These are phyloP conservation scores for Zangia roseola DNA, from an alignment of 768 basidiomycete genomes.

Conservation along the genomic window DNA sequence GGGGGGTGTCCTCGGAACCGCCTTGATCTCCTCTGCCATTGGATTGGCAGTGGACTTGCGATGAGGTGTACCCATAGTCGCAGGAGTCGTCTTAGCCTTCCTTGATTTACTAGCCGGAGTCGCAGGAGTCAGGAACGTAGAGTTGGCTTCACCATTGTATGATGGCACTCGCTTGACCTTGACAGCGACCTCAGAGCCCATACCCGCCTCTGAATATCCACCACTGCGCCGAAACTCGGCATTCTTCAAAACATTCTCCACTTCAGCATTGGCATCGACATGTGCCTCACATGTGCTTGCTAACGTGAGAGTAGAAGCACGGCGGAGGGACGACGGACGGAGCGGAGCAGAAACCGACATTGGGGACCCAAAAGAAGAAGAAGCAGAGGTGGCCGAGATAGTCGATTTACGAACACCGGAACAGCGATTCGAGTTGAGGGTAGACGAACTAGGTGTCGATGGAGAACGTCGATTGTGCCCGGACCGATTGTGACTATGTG, in stretches of 20 bases:
- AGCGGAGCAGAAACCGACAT: conserved; percentile 37
- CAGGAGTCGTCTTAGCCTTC: conserved; percentile 10
- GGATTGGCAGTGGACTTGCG: conserved; percentile 4
- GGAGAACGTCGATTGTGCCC: conserved; percentile 31
- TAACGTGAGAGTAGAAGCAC: conserved; percentile 33
- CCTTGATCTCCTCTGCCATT: conserved; percentile 5
- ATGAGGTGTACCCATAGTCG: background rate
- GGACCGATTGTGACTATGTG: conserved; percentile 26
- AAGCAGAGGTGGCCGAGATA: conserved; percentile 26
- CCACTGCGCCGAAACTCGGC: conserved; percentile 13
- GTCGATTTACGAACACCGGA: conserved; percentile 29
- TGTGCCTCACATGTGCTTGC: conserved; percentile 21
- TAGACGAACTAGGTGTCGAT: conserved; percentile 65
- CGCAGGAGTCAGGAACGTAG: background rate
- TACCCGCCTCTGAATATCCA: conserved; percentile 16
- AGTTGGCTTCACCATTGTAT: conserved; percentile 36
- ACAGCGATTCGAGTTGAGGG: conserved; percentile 48
- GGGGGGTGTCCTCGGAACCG: conserved; percentile 26
- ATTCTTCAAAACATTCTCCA: conserved; percentile 10
- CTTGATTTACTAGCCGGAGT: conserved; percentile 16
- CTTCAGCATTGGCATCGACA: conserved; percentile 5
- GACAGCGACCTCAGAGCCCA: conserved; percentile 19
- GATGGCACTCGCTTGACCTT: conserved; percentile 51
- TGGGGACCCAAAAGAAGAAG: conserved; percentile 36
- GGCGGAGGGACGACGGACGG: conserved; percentile 44